Percentiles rank a stretch among this genome's conserved stretches.
Conservation (phyloP, 1,284 basidiomycete genomes). For the Ustilago curta region DNA sequence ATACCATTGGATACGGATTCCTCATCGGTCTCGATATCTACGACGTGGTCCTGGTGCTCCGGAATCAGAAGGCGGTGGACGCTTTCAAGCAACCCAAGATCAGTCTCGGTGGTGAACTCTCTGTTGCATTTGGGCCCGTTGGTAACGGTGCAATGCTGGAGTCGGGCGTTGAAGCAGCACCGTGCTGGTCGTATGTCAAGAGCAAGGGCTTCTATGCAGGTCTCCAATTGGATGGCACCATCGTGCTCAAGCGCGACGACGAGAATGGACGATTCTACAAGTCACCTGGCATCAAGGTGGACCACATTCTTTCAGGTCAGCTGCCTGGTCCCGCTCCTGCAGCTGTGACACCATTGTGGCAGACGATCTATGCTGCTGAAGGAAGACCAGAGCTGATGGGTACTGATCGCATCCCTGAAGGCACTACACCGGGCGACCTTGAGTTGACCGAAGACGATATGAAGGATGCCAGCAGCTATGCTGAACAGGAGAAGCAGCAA, state of each 20-base stretch:
- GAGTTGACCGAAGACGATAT: constrained; percentile 53
- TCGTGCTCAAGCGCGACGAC: constrained; percentile 62
- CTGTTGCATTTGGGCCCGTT: constrained; percentile 66
- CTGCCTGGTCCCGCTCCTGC: constrained; percentile 38
- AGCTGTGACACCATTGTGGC: constrained; percentile 58
- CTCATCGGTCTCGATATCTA: constrained; percentile 69
- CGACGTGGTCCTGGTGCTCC: constrained; percentile 69
- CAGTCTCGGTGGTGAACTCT: constrained; percentile 66
- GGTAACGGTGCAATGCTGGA: constrained; percentile 69
- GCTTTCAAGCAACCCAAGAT: constrained; percentile 64
- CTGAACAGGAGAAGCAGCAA: constrained; percentile 28
- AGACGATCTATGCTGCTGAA: constrained; percentile 64
- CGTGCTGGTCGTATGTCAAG: constrained; percentile 69
- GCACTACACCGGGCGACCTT: constrained; percentile 58
- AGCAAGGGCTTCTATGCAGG: constrained; percentile 69
- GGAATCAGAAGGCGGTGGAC: constrained; percentile 63
- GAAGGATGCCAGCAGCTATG: constrained; percentile 37
- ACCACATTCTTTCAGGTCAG: constrained; percentile 53
- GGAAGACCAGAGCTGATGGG: constrained; percentile 59
- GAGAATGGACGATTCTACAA: constrained; percentile 63
- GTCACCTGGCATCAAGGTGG: constrained; percentile 45
- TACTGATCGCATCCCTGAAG: constrained; percentile 56
- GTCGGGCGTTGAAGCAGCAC: constrained; percentile 53
- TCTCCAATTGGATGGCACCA: constrained; percentile 66
- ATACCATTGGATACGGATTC: constrained; percentile 66